phyloP scores from a whole-genome alignment of 495 filamentous ascomycete genomes.

The Neurospora sp. region DNA sequence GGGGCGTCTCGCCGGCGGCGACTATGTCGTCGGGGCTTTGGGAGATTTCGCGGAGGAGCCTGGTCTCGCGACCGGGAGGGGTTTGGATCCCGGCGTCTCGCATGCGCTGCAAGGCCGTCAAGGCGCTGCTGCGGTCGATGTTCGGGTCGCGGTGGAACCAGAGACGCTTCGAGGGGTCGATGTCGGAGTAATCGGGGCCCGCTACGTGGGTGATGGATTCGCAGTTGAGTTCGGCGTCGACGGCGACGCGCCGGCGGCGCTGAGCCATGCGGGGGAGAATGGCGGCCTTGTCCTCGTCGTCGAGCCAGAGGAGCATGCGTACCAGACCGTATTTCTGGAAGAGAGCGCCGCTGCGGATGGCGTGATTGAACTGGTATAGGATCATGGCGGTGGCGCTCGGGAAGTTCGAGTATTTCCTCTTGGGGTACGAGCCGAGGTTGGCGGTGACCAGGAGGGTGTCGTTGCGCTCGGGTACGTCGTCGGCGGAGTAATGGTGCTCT shows the following conservation, averaged over 20 bases:
- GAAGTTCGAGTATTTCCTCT: constrained; percentile 22
- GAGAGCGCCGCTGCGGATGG: constrained; percentile 29
- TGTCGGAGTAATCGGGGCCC: constrained; percentile 12
- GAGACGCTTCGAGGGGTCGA: neutral
- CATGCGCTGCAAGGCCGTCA: constrained; percentile 23
- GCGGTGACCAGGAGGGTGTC: constrained; percentile 58
- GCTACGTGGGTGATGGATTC: constrained; percentile 37
- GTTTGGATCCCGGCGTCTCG: constrained; percentile 18
- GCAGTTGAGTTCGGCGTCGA: constrained; percentile 47
- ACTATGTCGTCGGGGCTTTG: constrained; percentile 1
- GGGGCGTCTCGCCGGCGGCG: constrained; percentile 8
- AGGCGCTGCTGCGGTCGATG: constrained; percentile 25
- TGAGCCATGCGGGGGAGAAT: constrained; percentile 41
- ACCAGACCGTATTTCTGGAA: constrained; percentile 59
- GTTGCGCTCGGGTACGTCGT: constrained; percentile 37
- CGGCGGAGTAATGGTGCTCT: constrained; percentile 6
- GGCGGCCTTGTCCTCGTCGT: constrained; percentile 40
- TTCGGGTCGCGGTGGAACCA: constrained; percentile 19
- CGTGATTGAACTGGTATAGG: constrained; percentile 36
- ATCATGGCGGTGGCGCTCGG: constrained; percentile 32
- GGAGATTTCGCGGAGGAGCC: constrained; percentile 17
- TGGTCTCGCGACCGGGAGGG: constrained; percentile 20
- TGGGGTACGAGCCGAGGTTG: constrained; percentile 40
- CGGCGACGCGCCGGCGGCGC: constrained; percentile 39
- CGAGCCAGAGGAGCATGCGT: constrained; percentile 57